Percentiles rank a stretch among this genome's conserved stretches.
Evolutionary conservation across 208 protist species (phyloP).

Genomic region (Acanthamoeba sp.): DNA sequence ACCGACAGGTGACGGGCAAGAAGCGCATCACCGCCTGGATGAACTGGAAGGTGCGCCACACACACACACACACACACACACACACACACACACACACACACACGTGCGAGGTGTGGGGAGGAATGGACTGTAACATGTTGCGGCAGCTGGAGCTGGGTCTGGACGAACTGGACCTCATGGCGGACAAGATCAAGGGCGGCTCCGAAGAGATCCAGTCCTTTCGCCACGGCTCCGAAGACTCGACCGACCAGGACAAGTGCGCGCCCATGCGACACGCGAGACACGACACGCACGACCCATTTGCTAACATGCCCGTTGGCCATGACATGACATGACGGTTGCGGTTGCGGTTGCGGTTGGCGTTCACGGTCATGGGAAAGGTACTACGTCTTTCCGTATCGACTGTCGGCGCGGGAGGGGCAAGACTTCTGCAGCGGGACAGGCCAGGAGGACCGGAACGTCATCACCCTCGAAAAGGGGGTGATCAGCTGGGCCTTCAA

Average conservation of each 20-base stretch:
- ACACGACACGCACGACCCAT: neutral
- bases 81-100: too few species aligned
- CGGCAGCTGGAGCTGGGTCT: neutral
- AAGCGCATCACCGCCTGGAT: slow-evolving; percentile 47
- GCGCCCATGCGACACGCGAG: neutral
- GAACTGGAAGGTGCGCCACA: slow-evolving; percentile 52
- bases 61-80: too few species aligned
- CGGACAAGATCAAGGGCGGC: slow-evolving; percentile 19
- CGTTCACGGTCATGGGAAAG: neutral
- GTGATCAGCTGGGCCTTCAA: slow-evolving; percentile 62
- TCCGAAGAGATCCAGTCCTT: slow-evolving; percentile 25
- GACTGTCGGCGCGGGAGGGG: neutral
- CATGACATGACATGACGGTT: too few species aligned
- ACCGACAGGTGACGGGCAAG: slow-evolving; percentile 15
- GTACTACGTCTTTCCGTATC: slow-evolving; percentile 62
- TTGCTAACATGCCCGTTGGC: neutral
- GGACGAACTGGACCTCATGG: neutral
- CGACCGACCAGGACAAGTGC: slow-evolving; percentile 51
- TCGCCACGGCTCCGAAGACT: slow-evolving; percentile 43
- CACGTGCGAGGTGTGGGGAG: too few species aligned
- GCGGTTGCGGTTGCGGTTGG: too few species aligned
- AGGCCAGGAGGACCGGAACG: slow-evolving; percentile 47
- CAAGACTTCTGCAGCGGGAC: slow-evolving; percentile 64
- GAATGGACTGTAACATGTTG: too few species aligned
- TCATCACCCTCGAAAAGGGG: slow-evolving; percentile 35